phyloP scores from a whole-genome alignment of 768 basidiomycete genomes.

The Xerocomus potaroensis region DNA sequence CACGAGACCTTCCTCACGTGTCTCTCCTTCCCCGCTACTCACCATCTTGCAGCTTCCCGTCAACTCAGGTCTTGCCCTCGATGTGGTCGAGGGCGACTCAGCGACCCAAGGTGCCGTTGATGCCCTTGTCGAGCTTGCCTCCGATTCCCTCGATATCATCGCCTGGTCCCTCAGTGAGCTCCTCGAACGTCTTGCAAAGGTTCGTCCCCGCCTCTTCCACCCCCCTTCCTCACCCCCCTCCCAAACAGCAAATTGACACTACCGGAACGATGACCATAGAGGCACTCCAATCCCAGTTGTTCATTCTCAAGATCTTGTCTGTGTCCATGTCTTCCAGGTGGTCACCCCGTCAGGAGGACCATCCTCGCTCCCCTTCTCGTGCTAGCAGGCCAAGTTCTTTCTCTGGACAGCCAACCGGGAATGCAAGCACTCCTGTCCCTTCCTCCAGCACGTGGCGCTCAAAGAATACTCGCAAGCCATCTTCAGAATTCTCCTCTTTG shows the following conservation, averaged over 20 bases:
- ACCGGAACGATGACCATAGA: conserved; percentile 57
- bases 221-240: conserved; percentile 10
- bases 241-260: conserved; percentile 48
- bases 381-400: conserved; percentile 35
- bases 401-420: conserved; percentile 27
- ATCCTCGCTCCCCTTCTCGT: conserved; percentile 39
- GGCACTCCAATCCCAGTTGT: conserved; percentile 81
- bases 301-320: conserved; percentile 76
- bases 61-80: conserved; percentile 72
- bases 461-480: conserved; percentile 34
- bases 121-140: conserved; percentile 74
- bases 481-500: conserved; percentile 37
- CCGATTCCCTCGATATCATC: conserved; percentile 76
- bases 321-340: conserved; percentile 77
- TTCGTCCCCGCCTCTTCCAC: conserved; percentile 29
- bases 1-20: conserved; percentile 27
- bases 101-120: conserved; percentile 74
- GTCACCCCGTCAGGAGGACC: conserved; percentile 43
- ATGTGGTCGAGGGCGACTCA: conserved; percentile 69
- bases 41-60: conserved; percentile 62
- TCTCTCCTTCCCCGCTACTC: neutral
- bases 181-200: conserved; percentile 74
- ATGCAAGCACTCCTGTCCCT: conserved; percentile 35
- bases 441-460: conserved; percentile 23
- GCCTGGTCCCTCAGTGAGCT: conserved; percentile 73